Conservation (phyloP, 2,329 filamentous ascomycete genomes). For the Chaetomium olivaceum region DNA sequence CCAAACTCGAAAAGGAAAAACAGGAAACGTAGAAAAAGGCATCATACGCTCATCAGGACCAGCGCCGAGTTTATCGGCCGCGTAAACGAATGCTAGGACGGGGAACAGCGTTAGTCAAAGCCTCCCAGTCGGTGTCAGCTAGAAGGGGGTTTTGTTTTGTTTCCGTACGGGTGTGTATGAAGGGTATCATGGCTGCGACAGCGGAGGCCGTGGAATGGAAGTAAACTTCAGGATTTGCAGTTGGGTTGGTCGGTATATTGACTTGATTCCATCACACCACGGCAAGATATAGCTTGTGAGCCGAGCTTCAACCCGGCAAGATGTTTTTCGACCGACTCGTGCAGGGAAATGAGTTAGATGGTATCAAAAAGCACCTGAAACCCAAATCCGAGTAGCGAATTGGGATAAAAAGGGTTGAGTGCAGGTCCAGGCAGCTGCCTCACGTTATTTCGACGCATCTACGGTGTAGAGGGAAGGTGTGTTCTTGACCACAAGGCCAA, state of each 20-base stretch:
- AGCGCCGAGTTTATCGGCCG: conserved; percentile 45
- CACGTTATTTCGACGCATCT: neutral
- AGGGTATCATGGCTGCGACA: conserved; percentile 38
- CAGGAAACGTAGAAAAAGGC: neutral
- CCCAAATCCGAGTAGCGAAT: neutral
- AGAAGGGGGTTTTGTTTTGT: neutral
- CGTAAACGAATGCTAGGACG: conserved; percentile 46
- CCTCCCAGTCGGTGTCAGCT: neutral
- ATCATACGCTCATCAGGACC: conserved; percentile 49
- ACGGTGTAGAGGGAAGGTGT: neutral
- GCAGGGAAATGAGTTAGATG: neutral
- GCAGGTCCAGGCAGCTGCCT: neutral
- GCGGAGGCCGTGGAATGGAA: neutral
- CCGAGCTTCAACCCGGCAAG: neutral
- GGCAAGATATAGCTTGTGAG: neutral
- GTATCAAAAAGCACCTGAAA: neutral
- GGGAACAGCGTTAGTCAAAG: conserved; percentile 25
- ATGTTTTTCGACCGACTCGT: neutral
- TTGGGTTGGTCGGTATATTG: neutral
- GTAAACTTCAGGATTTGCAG: neutral
- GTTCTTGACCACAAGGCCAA: neutral
- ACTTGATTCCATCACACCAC: conserved; percentile 2
- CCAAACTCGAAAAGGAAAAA: neutral
- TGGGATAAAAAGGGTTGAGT: neutral
- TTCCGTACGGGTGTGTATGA: conserved; percentile 39